These are phyloP conservation scores for Hemisphaericaspora xylofermentans DNA, from an alignment of 1,139 yeast genomes.

Conservation along the genomic window DNA sequence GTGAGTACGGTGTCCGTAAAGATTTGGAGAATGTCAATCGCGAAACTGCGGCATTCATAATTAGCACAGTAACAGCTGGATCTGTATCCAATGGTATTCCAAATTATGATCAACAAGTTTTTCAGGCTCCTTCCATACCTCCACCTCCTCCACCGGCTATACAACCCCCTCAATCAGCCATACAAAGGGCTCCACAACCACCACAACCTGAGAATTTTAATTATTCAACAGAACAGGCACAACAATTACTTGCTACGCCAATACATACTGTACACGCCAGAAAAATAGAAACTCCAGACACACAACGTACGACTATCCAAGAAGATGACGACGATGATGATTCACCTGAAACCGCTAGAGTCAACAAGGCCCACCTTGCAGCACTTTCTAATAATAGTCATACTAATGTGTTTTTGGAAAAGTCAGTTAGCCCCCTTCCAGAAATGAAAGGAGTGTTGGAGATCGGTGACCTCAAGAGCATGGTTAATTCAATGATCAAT, in stretches of 20 bases:
- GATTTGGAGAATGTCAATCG: constrained; percentile 41
- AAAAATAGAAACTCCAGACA: constrained; percentile 43
- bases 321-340: constrained; percentile 38
- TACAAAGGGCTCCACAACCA: constrained; percentile 5
- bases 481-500: constrained; percentile 43
- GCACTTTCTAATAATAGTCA: constrained; percentile 39
- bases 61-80: constrained; percentile 27
- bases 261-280: constrained; percentile 14
- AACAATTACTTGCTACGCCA: constrained; percentile 5
- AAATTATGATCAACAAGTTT: constrained; percentile 13
- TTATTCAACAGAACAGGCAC: background rate
- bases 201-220: constrained; percentile 3
- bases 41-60: constrained; percentile 37
- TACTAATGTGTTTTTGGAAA: constrained; percentile 43
- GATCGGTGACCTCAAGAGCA: constrained; percentile 34
- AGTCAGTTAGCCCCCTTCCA: constrained; percentile 13
- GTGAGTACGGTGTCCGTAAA: constrained; percentile 49
- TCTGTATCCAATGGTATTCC: too few relatives aligned
- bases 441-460: constrained; percentile 21
- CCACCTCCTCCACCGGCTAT: background rate
- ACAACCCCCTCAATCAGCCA: too few relatives aligned
- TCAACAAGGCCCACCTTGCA: constrained; percentile 34
- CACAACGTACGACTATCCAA: constrained; percentile 47
- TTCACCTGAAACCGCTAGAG: constrained; percentile 19
- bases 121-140: constrained; percentile 7